These are phyloP conservation scores for Daldinia bambusicola DNA, from an alignment of 495 filamentous ascomycete genomes.

Conservation along the genomic window DNA sequence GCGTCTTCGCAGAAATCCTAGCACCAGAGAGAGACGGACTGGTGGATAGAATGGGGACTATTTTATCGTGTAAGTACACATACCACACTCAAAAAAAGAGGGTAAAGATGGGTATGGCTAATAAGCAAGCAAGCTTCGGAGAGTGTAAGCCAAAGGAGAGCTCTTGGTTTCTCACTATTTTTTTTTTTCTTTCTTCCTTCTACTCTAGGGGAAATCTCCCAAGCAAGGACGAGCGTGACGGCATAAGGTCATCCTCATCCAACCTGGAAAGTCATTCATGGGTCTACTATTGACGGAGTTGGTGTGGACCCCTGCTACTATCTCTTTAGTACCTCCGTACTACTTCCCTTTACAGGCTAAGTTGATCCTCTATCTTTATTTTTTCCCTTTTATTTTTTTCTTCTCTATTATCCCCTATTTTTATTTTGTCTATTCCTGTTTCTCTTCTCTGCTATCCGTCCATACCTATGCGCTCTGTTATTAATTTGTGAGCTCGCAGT, in stretches of 20 bases:
- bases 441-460: constrained; percentile 5
- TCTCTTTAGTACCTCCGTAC: constrained; percentile 38
- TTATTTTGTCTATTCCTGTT: constrained; percentile 11
- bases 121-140: constrained; percentile 27
- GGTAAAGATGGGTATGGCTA: constrained; percentile 17
- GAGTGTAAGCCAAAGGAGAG: constrained; percentile 10
- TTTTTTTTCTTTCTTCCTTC: not conserved
- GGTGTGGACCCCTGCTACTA: constrained; percentile 33
- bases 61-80: constrained; percentile 18
- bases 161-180: constrained; percentile 8
- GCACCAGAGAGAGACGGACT: constrained; percentile 24
- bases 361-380: constrained; percentile 12
- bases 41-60: constrained; percentile 28
- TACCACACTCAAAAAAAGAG: constrained; percentile 14
- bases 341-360: constrained; percentile 44
- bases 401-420: constrained; percentile 18
- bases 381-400: constrained; percentile 1
- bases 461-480: constrained; percentile 1
- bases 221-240: constrained; percentile 35
- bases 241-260: constrained; percentile 44
- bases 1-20: constrained; percentile 42
- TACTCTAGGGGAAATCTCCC: constrained; percentile 30
- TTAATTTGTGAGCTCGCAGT: constrained; percentile 15
- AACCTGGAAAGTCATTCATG: constrained; percentile 46
- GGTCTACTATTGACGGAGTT: constrained; percentile 38